Percentiles rank a stretch among this genome's conserved stretches.
Evolutionary conservation across 345 rosid species (phyloP).

Genomic region (Citrus mangshanensis): DNA sequence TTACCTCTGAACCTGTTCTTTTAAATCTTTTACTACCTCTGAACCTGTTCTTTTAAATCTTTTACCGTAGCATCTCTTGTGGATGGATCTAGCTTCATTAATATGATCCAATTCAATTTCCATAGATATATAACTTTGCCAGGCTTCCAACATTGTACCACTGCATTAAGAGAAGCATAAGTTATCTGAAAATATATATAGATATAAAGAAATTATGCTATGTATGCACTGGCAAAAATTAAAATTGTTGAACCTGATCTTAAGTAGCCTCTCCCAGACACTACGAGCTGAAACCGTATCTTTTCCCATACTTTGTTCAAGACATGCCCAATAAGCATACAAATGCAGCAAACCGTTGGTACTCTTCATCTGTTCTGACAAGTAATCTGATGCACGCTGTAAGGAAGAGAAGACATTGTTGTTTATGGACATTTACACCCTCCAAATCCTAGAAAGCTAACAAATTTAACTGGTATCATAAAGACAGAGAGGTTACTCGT

Average conservation of each 20-base stretch:
- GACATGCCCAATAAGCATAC: constrained; percentile 74
- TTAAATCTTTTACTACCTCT: constrained; percentile 79
- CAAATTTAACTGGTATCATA: background rate
- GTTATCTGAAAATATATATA: background rate
- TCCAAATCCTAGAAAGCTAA: background rate
- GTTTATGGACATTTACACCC: background rate
- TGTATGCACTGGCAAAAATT: background rate
- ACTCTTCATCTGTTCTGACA: constrained; percentile 64
- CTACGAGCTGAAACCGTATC: constrained; percentile 65
- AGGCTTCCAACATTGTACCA: constrained; percentile 80
- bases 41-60: constrained; percentile 65
- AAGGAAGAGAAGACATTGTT: constrained; percentile 19
- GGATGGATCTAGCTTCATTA: constrained; percentile 77
- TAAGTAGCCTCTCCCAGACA: constrained; percentile 86
- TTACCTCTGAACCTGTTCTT: constrained; percentile 82
- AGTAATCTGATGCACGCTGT: constrained; percentile 85
- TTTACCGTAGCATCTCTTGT: constrained; percentile 76
- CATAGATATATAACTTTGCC: constrained; percentile 82
- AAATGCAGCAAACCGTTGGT: constrained; percentile 52
- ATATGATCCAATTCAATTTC: constrained; percentile 66
- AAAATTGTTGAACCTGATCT: constrained; percentile 50
- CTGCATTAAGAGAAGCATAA: constrained; percentile 32
- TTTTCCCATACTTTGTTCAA: constrained; percentile 71
- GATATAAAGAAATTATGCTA: background rate
- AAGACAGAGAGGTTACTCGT: background rate